Base-by-base conservation (phyloP, 768 basidiomycete species). In the Termitomyces sp. region DNA sequence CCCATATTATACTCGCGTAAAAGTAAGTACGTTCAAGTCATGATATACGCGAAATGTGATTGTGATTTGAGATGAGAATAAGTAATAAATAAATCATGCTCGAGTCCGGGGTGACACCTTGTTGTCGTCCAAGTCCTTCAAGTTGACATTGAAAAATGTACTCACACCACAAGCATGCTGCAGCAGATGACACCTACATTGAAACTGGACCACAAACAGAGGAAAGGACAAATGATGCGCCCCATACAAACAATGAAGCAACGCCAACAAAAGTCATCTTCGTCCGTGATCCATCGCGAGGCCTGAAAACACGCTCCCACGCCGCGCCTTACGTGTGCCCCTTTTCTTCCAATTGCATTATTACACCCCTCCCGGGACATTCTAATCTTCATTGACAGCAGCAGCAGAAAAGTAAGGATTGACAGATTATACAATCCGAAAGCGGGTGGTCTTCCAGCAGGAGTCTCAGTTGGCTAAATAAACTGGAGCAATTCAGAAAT, bases 51-150 rank as follows among this genome's bases (percentile, higher is more conserved):
- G 40, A 48, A 51, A 45, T 57, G 48, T 59, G 55, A 56, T 45
- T 57, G 48, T 59, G 55, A 56, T 45, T 32, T 29, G 5, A 40
- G 29, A 43, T 25, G 40, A 51, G 20, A 38, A 45, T 46, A 14
- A 25, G 37, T 9, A 7, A 25, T 25, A n/a, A n/a, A 40, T 58
- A 37, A 47, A 43, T 67, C 50, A 69, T 60, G 65, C 60, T 68
- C 77, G 71, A 57, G 86, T 88, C 74, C 88, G 80, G 61, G 87
- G 88, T 15, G 85, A 87, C 36, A 74, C 73, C 65, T 82, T 84
- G 71, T 86, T 88, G 25, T 79, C 76, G 63, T 81, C 76, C 38
- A 89, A 66, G 71, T 89, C 88, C 70, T 25, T 25, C 25, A 1
- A 25, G 25, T 87, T 86, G 55, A 88, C 80, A 60, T 83, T 85